Base-by-base conservation (phyloP, 495 filamentous ascomycete species). In the Neurospora sp. region DNA sequence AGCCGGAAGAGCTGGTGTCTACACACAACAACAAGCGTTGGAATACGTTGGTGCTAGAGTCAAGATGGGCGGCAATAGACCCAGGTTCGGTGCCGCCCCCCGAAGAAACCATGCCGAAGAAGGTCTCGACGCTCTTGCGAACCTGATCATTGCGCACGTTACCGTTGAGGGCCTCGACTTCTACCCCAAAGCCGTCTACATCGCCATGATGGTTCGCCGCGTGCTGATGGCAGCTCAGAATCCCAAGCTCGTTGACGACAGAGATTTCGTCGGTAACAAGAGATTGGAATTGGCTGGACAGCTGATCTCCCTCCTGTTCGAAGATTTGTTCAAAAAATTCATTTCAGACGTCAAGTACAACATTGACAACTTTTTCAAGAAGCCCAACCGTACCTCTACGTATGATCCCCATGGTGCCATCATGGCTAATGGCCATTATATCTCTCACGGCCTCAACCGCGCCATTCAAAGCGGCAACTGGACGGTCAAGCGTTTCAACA, bases 251-350 rank as follows among this genome's bases (percentile, higher is more conserved):
- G 92, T 98, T 3, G 96, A 99, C 74, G 96, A 99, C 80, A 87
- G 96, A 76, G 96, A 99, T 81, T 98, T 98, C 79, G 94, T 98
- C 20, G 96, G 96, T 74, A 99, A 99, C 81, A 99, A 99, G 81
- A 86, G 96, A 53, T 82, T 99, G 69, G 96, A 99, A 82, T 81
- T 99, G 81, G 94, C 94, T 22, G 96, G 96, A 14, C 96, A 98
- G 82, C 89, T 99, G 76, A 81, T 99, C 72, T 93, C 96, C n/a
- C 84, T 98, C 12, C 88, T 99, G 0, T 99, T 99, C 77, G 96
- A 98, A 80, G 96, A 98, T 84, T 82, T 97, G 38, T 98, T 98
- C 88, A 98, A 98, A 83, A 92, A 92, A 73, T 96, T 97, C 77
- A 92, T 94, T 75, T 88, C 88, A 61, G 89, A 93, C 61, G 89